phyloP scores from a whole-genome alignment of 352 stramenopile genomes.

The Phytophthora colocasiae region DNA sequence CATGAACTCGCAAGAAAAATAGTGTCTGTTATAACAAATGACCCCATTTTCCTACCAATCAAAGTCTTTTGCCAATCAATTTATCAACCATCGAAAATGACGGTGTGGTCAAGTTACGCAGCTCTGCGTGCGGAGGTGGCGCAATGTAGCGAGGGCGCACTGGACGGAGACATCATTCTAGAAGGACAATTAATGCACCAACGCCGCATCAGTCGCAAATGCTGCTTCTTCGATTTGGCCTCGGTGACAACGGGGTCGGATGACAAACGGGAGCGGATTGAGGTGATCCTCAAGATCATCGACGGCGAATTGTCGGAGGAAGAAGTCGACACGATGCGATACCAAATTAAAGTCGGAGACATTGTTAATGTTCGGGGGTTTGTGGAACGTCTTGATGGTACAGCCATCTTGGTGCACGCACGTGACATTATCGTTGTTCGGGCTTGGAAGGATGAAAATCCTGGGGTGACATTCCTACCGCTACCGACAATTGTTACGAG shows the following conservation, averaged over 20 bases:
- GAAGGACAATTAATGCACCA: conserved; percentile 81
- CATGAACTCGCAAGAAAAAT: conserved; percentile 18
- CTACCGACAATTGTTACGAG: conserved; percentile 48
- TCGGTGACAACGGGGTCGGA: conserved; percentile 28
- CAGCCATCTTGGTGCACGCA: conserved; percentile 54
- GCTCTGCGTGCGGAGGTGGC: conserved; percentile 51
- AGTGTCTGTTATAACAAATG: too few species aligned
- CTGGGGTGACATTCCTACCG: conserved; percentile 65
- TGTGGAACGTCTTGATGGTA: conserved; percentile 45
- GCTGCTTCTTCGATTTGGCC: conserved; percentile 80
- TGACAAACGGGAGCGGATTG: conserved; percentile 47
- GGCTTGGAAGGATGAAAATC: conserved; percentile 65
- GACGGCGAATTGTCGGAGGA: conserved; percentile 68
- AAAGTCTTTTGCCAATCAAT: conserved; percentile 9
- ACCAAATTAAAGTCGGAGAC: conserved; percentile 71
- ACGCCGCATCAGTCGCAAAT: conserved; percentile 75
- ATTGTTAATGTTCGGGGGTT: conserved; percentile 70
- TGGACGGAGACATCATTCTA: conserved; percentile 49
- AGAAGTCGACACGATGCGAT: conserved; percentile 67
- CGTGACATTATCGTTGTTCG: conserved; percentile 45
- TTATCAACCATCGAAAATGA: conserved; percentile 35
- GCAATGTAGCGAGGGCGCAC: conserved; percentile 28
- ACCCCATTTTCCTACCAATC: conserved; percentile 22
- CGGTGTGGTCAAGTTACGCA: conserved; percentile 56
- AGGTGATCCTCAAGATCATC: conserved; percentile 86